phyloP scores from a whole-genome alignment of 208 protist genomes.

The Perkinsela sp. region DNA sequence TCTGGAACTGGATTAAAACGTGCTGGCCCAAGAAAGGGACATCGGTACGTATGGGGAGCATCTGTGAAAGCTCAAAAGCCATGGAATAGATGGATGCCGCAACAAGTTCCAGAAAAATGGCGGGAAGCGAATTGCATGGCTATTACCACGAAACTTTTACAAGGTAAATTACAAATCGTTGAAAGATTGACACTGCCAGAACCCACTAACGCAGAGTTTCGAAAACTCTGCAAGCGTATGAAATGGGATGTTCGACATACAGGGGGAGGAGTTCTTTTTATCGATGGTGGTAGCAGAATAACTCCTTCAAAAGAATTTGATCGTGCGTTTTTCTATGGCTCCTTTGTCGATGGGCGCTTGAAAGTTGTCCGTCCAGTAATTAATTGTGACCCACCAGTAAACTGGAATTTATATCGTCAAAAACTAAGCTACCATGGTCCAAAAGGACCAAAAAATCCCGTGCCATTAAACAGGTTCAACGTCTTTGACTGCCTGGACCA shows the following conservation, averaged over 20 bases:
- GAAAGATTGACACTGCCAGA: slow-evolving; percentile 31
- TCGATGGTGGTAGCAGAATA: slow-evolving; percentile 55
- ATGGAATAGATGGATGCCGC: slow-evolving; percentile 67
- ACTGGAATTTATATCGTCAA: slow-evolving; percentile 34
- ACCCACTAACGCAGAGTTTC: slow-evolving; percentile 39
- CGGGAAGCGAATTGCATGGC: slow-evolving; percentile 56
- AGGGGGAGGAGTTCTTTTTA: slow-evolving; percentile 54
- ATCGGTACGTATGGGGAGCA: slow-evolving; percentile 34
- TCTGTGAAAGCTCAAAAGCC: slow-evolving; percentile 39
- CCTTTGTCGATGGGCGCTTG: slow-evolving; percentile 61
- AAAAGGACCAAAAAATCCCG: slow-evolving; percentile 62
- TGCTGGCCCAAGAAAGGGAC: slow-evolving; percentile 45
- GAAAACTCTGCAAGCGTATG: slow-evolving; percentile 42
- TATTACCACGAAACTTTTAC: slow-evolving; percentile 51
- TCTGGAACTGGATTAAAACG: slow-evolving; percentile 62
- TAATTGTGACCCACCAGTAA: slow-evolving; percentile 48
- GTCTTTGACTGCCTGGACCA: slow-evolving; percentile 49
- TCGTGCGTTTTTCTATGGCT: slow-evolving; percentile 55
- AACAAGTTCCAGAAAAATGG: slow-evolving; percentile 49
- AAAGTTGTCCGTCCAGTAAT: slow-evolving; percentile 56
- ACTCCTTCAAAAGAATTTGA: slow-evolving; percentile 52
- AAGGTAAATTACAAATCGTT: slow-evolving; percentile 52
- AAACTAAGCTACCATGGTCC: slow-evolving; percentile 36
- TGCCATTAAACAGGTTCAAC: slow-evolving; percentile 65
- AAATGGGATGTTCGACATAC: slow-evolving; percentile 57